These are phyloP conservation scores for Hypoxylon sp. DNA, from an alignment of 2,329 filamentous ascomycete species.

Conservation along the genomic window DNA sequence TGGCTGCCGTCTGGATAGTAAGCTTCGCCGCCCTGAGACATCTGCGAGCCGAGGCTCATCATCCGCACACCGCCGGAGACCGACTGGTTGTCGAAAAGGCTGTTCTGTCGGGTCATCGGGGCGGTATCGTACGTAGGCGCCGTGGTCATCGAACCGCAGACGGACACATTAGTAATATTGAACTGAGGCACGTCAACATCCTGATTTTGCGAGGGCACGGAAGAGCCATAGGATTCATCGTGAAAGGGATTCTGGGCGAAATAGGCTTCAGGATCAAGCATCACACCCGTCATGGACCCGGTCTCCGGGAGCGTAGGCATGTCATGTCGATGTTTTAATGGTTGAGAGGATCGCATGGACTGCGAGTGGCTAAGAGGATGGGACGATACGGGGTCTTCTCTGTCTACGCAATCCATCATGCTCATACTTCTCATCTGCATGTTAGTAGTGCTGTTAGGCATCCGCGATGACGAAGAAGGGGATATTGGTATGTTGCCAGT, in stretches of 20 bases:
- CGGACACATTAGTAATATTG: slow-evolving; percentile 42
- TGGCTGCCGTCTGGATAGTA: slow-evolving; percentile 39
- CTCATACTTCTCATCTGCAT: slow-evolving; percentile 37
- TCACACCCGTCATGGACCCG: slow-evolving; percentile 41
- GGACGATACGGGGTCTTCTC: slow-evolving; percentile 45
- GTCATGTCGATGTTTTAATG: slow-evolving; percentile 42
- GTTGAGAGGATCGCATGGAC: slow-evolving; percentile 40
- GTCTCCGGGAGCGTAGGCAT: slow-evolving; percentile 52
- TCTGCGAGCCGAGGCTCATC: slow-evolving; percentile 47
- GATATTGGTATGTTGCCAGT: slow-evolving; percentile 49
- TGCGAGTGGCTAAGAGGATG: slow-evolving; percentile 38
- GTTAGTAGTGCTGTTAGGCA: slow-evolving; percentile 38
- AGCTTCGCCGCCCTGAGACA: slow-evolving; percentile 42
- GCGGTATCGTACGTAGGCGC: slow-evolving; percentile 46
- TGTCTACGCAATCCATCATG: slow-evolving; percentile 46
- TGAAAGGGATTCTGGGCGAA: slow-evolving; percentile 44
- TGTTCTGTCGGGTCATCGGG: slow-evolving; percentile 47
- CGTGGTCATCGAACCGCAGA: slow-evolving; percentile 50
- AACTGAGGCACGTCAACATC: slow-evolving; percentile 40
- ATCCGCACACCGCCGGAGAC: slow-evolving; percentile 45
- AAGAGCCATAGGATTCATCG: slow-evolving; percentile 35
- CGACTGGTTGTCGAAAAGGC: slow-evolving; percentile 45
- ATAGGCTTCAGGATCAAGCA: slow-evolving; percentile 52
- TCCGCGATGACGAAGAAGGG: slow-evolving; percentile 47
- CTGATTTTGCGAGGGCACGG: slow-evolving; percentile 29